Conservation (phyloP, 768 basidiomycete genomes). For the Lactifluus piperatus region DNA sequence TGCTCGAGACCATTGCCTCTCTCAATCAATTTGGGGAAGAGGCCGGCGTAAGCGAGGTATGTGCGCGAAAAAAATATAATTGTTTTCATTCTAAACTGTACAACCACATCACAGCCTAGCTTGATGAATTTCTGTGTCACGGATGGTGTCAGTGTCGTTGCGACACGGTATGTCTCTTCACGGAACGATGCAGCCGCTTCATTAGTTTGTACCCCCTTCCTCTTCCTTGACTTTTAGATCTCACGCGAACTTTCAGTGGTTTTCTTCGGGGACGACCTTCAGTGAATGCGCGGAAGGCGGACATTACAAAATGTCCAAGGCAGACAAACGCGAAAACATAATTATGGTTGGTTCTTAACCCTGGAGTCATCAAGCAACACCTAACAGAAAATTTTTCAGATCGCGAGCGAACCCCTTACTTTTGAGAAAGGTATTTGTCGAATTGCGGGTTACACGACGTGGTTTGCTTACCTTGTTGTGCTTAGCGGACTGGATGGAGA, state of each 20-base stretch:
- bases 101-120: conserved; percentile 49
- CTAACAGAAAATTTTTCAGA: conserved; percentile 30
- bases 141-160: conserved; percentile 89
- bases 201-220: conserved; percentile 3
- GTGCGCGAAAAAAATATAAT: conserved; percentile 2
- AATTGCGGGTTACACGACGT: not conserved
- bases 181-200: conserved; percentile 80
- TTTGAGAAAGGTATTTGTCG: conserved; percentile 73
- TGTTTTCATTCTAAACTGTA: not conserved
- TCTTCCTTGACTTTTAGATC: not conserved
- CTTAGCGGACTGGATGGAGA: conserved; percentile 97
- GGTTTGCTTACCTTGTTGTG: not conserved
- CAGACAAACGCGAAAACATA: conserved; percentile 92
- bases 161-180: conserved; percentile 91
- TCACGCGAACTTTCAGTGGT: conserved; percentile 52
- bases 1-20: conserved; percentile 78
- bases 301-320: conserved; percentile 92
- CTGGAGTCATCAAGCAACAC: conserved; percentile 6
- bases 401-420: conserved; percentile 89
- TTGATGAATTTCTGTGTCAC: conserved; percentile 95
- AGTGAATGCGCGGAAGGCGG: conserved; percentile 84
- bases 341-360: conserved; percentile 54
- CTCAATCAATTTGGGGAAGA: conserved; percentile 72
- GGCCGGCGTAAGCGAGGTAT: conserved; percentile 63
- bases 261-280: conserved; percentile 91